Evolutionary conservation across 2,329 filamentous ascomycete species (phyloP).

Genomic region (Arthrobotrys megalospora): DNA sequence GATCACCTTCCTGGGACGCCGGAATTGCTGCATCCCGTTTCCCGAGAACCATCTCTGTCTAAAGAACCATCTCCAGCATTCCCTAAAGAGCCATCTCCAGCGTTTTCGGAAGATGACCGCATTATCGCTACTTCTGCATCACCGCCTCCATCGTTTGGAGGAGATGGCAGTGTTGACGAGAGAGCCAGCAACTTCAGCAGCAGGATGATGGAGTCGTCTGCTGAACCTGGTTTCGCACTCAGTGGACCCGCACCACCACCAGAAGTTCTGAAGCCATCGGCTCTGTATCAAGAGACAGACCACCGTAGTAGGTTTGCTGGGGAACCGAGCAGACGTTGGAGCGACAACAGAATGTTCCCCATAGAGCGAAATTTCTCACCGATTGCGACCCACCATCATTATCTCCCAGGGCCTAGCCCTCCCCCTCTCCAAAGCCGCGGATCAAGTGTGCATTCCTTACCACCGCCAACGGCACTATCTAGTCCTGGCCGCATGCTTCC

Average conservation of each 20-base stretch:
- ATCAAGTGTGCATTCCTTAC: constrained; percentile 44
- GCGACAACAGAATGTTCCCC: constrained; percentile 45
- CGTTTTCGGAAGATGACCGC: constrained; percentile 13
- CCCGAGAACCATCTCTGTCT: constrained; percentile 6
- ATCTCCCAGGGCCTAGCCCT: constrained; percentile 49
- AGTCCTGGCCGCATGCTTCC: constrained; percentile 53
- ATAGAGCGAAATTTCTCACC: constrained; percentile 50
- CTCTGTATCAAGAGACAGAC: constrained; percentile 38
- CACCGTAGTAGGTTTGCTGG: constrained; percentile 51
- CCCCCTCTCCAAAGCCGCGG: constrained; percentile 47
- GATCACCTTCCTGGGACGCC: constrained; percentile 29
- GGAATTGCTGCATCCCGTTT: background rate
- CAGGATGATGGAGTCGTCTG: constrained; percentile 30
- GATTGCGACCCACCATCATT: constrained; percentile 52
- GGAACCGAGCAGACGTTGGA: constrained; percentile 52
- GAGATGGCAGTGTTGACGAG: constrained; percentile 41
- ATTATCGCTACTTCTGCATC: constrained; percentile 34
- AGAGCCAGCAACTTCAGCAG: constrained; percentile 37
- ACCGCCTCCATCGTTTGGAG: constrained; percentile 37
- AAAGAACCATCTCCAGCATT: constrained; percentile 18
- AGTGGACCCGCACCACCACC: constrained; percentile 59
- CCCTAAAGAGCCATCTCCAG: background rate
- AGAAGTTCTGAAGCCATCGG: constrained; percentile 50
- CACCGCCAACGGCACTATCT: constrained; percentile 48
- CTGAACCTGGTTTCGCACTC: constrained; percentile 53